phyloP scores from a whole-genome alignment of 2,329 filamentous ascomycete species.

The Fusarium sp. region DNA sequence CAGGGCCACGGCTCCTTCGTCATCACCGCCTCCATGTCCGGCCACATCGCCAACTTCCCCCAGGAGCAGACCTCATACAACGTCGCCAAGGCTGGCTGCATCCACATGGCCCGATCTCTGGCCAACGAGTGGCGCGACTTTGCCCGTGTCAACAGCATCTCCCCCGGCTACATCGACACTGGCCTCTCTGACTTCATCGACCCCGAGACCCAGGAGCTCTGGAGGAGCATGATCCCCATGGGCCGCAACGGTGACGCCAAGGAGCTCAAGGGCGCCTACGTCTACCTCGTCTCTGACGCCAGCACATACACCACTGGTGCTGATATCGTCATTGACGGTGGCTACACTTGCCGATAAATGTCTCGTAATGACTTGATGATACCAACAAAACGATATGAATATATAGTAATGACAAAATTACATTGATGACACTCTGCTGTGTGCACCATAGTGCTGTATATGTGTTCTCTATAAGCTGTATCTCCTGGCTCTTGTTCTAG shows the following conservation, averaged over 20 bases:
- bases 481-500: background rate
- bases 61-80: slow-evolving; percentile 76
- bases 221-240: slow-evolving; percentile 80
- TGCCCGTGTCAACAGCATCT: slow-evolving; percentile 73
- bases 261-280: slow-evolving; percentile 81
- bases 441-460: background rate
- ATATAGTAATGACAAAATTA: slow-evolving; percentile 31
- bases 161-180: slow-evolving; percentile 75
- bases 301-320: slow-evolving; percentile 79
- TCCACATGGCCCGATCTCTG: slow-evolving; percentile 58
- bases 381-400: slow-evolving; percentile 21
- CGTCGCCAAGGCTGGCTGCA: slow-evolving; percentile 68
- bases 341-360: slow-evolving; percentile 64
- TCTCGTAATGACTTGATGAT: slow-evolving; percentile 27
- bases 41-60: slow-evolving; percentile 76
- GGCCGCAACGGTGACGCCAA: slow-evolving; percentile 73
- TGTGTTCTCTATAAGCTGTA: background rate
- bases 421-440: slow-evolving; percentile 5
- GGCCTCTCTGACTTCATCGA: slow-evolving; percentile 75
- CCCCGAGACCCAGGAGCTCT: slow-evolving; percentile 74
- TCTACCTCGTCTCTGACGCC: slow-evolving; percentile 81
- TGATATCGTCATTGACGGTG: slow-evolving; percentile 78
- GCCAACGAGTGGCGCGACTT: slow-evolving; percentile 77
- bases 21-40: slow-evolving; percentile 76
- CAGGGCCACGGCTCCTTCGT: slow-evolving; percentile 73